Evolutionary conservation across 2,329 filamentous ascomycete species (phyloP).

Genomic region (Alternaria longipes): DNA sequence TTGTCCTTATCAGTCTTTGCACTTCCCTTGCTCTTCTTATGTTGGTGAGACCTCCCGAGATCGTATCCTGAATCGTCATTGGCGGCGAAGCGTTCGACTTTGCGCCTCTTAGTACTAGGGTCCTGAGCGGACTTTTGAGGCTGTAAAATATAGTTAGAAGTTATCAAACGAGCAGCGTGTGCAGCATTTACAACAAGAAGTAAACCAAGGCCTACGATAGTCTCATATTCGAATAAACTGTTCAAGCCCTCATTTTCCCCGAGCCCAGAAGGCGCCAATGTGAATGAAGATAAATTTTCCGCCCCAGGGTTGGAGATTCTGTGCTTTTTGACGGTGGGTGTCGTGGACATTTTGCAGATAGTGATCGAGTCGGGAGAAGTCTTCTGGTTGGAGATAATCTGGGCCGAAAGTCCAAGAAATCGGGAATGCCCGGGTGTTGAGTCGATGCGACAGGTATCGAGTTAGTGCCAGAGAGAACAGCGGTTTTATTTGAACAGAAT

Average conservation of each 20-base stretch:
- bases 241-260: not conserved
- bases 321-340: not conserved
- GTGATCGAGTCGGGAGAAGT: not conserved
- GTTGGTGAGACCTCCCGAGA: not conserved
- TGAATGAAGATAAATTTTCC: accelerated
- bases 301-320: accelerated
- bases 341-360: not conserved
- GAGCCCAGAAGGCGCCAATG: not conserved
- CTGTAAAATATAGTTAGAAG: not conserved
- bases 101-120: not conserved
- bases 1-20: accelerated
- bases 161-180: accelerated
- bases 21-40: not conserved
- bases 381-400: not conserved
- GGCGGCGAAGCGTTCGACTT: not conserved
- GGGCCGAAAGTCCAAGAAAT: not conserved
- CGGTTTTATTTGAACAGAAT: not conserved
- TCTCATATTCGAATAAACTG: not conserved
- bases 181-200: not conserved
- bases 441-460: not conserved
- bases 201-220: not conserved
- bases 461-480: not conserved
- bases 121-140: not conserved
- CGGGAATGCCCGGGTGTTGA: not conserved
- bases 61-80: not conserved